Conservation (phyloP, 176 grass and related monocot genomes). For the Carex cristatella region DNA sequence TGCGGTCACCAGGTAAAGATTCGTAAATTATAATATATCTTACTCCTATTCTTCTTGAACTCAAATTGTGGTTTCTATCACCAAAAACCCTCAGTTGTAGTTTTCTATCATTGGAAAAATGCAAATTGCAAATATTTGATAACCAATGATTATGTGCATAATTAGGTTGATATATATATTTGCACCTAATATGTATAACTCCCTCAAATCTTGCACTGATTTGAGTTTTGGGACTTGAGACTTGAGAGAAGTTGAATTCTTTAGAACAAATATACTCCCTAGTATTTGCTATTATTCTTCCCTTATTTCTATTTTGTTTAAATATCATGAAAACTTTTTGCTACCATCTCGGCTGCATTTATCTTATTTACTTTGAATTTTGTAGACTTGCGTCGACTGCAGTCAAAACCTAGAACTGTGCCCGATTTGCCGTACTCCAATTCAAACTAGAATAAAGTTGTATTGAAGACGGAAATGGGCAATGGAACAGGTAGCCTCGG, state of each 20-base stretch:
- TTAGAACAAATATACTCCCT: background rate
- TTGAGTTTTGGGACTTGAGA: too few species aligned
- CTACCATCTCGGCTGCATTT: background rate
- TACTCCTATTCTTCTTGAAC: background rate
- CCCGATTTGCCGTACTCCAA: slow-evolving; percentile 34
- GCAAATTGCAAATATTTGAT: background rate
- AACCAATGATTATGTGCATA: background rate
- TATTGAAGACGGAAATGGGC: background rate
- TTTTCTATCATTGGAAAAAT: background rate
- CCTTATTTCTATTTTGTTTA: background rate
- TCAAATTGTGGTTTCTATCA: background rate
- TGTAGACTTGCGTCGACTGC: slow-evolving; percentile 35
- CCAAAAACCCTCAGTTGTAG: background rate
- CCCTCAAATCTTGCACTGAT: background rate
- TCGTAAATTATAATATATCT: background rate
- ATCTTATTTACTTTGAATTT: background rate
- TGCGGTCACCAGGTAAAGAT: slow-evolving; percentile 38
- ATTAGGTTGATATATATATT: background rate
- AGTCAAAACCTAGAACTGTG: slow-evolving; percentile 27
- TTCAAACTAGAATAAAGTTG: slow-evolving; percentile 39
- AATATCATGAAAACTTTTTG: background rate
- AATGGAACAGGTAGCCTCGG: too few species aligned
- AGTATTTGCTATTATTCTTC: background rate
- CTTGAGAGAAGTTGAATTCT: background rate
- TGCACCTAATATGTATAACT: background rate